Conservation (phyloP, 2,329 filamentous ascomycete species). For the Thielaviopsis populi region DNA sequence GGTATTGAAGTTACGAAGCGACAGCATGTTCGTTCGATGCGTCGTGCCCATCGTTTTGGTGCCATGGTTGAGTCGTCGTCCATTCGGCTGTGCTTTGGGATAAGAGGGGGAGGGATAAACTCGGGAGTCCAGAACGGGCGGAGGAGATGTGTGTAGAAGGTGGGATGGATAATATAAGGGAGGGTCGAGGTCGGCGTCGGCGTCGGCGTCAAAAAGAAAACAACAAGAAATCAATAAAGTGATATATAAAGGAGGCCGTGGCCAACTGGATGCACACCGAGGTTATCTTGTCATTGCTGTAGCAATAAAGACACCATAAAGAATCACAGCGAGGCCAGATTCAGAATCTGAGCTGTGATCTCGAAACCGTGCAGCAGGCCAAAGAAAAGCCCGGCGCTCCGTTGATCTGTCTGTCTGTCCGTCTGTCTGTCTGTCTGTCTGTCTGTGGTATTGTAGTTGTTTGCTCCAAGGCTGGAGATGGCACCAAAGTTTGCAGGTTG, state of each 20-base stretch:
- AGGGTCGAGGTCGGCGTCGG: background rate
- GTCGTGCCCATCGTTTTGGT: conserved; percentile 47
- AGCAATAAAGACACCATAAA: background rate
- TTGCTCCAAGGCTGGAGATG: background rate
- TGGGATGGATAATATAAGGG: background rate
- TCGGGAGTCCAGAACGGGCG: background rate
- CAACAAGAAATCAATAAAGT: conserved; percentile 6
- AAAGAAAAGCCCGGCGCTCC: background rate
- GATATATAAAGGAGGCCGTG: background rate
- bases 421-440: background rate
- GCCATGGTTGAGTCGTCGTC: conserved; percentile 31
- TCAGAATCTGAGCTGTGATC: background rate
- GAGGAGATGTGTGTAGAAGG: background rate
- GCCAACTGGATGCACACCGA: background rate
- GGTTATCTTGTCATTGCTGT: background rate
- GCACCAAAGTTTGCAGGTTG: background rate
- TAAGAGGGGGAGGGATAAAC: conserved; percentile 20
- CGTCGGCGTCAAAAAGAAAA: background rate
- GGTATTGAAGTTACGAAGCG: conserved; percentile 65
- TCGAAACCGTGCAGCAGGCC: background rate
- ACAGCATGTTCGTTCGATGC: conserved; percentile 73
- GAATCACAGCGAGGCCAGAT: background rate
- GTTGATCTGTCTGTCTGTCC: background rate
- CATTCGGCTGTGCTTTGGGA: conserved; percentile 16
- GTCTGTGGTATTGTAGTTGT: too few relatives aligned